Base-by-base conservation (phyloP, 163 green algal species). In the Coccomyxa subellipsoidea region DNA sequence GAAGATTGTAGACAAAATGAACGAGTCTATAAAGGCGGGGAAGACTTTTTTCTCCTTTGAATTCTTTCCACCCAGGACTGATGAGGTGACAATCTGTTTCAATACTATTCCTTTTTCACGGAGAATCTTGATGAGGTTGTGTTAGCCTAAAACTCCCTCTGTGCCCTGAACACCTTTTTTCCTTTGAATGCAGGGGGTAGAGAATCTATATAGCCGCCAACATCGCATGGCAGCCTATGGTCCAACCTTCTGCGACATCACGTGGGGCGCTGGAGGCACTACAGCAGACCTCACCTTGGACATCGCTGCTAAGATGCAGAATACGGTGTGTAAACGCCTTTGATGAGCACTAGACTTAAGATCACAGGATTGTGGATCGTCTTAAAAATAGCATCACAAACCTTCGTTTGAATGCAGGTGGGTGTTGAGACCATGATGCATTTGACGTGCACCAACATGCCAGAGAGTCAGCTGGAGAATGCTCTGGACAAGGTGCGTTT, bases 381-480 rank as follows among this genome's bases (percentile, higher is more conserved):
- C n/a, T n/a, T n/a, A 38, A 29, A 31, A 0, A 47, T 0, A 54
- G 7, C 8, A 10, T 32, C 69, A 38, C 31, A 54, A 8, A 54
- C 10, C 40, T 8, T 12, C 23, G 47, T 12, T 78, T 79, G 4
- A 32, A 38, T 86, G 69, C 90, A 98, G 96, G 86, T 99, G 1
- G 93, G 95, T 80, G 92, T 99, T 38, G 95, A 98, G 89, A 98
- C 95, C 25, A 99, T 98, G 94, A 99, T 99, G 96, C 96, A 99
- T 89, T 87, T 99, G 69, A 99, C 96, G 2, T 99, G 96, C 91
- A 99, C 96, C 80, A 99, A 99, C 92, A 99, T 99, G 95, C 93
- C 93, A 1, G 84, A 94, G 72, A 92, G 97, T 69, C 95, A 95
- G 83, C 89, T 99, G 66, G 81, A 94, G 32, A 85, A 91, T 18